phyloP scores from a whole-genome alignment of 345 rosid species.

The Lepidium aucheri region DNA sequence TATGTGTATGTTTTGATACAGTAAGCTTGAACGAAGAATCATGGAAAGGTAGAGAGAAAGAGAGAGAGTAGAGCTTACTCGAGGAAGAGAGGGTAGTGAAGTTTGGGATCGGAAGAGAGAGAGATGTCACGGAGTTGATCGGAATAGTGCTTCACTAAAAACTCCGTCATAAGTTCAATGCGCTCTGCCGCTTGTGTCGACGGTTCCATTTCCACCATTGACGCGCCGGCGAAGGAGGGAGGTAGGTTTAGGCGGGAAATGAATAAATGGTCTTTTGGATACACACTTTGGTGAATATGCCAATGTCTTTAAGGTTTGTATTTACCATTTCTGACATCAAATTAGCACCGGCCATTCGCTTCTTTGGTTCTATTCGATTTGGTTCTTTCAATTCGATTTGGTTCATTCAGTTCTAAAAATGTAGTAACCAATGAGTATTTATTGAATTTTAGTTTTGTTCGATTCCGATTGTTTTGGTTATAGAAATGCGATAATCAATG shows the following conservation, averaged over 20 bases:
- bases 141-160: constrained; percentile 44
- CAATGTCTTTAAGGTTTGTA: too few species aligned
- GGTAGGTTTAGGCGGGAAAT: constrained; percentile 22
- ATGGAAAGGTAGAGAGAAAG: not conserved
- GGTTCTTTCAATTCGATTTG: too few species aligned
- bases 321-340: too few species aligned
- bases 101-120: constrained; percentile 64
- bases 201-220: constrained; percentile 19
- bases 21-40: not conserved
- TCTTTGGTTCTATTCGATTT: too few species aligned
- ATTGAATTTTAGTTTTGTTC: too few species aligned
- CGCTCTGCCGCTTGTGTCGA: constrained; percentile 23
- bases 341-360: too few species aligned
- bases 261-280: not conserved
- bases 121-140: constrained; percentile 59
- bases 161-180: constrained; percentile 46
- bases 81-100: constrained; percentile 67
- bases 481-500: too few species aligned
- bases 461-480: too few species aligned
- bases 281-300: not conserved
- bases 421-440: too few species aligned
- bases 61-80: constrained; percentile 33
- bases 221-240: not conserved
- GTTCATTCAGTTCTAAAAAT: too few species aligned
- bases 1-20: not conserved